phyloP scores from a whole-genome alignment of 2,329 filamentous ascomycete genomes.

The Colletotrichum sp. region DNA sequence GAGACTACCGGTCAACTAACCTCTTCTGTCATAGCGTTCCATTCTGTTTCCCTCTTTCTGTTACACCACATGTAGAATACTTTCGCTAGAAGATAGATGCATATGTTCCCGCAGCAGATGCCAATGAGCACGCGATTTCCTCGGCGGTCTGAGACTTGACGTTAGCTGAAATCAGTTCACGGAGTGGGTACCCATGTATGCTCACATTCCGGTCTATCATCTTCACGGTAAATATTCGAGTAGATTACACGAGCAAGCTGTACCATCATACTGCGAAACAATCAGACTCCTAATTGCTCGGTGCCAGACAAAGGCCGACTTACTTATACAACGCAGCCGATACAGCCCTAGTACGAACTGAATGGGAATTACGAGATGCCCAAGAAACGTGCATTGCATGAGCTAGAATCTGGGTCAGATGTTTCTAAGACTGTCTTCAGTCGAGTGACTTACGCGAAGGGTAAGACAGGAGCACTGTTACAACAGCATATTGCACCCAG shows the following conservation, averaged over 20 bases:
- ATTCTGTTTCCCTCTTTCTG: constrained; percentile 46
- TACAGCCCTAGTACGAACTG: constrained; percentile 66
- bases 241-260: constrained; percentile 51
- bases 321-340: constrained; percentile 66
- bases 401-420: constrained; percentile 29
- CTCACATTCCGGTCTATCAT: constrained; percentile 46
- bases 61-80: constrained; percentile 59
- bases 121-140: constrained; percentile 24
- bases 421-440: constrained; percentile 29
- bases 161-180: background rate
- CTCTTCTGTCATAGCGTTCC: constrained; percentile 52
- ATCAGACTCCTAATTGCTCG: background rate
- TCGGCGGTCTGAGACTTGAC: background rate
- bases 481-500: constrained; percentile 34
- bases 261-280: constrained; percentile 39
- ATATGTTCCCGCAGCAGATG: constrained; percentile 24
- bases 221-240: constrained; percentile 52
- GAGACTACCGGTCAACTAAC: background rate
- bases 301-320: background rate
- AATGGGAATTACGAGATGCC: constrained; percentile 63
- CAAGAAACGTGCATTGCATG: constrained; percentile 55
- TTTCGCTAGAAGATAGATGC: constrained; percentile 52
- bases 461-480: constrained; percentile 36
- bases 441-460: constrained; percentile 28
- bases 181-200: background rate